A percentile compares a stretch with the other conserved stretches of the same genome.
Evolutionary conservation across 192 early-diverging fungal genomes (phyloP).

Genomic region (Paraglomus brasilianum): DNA sequence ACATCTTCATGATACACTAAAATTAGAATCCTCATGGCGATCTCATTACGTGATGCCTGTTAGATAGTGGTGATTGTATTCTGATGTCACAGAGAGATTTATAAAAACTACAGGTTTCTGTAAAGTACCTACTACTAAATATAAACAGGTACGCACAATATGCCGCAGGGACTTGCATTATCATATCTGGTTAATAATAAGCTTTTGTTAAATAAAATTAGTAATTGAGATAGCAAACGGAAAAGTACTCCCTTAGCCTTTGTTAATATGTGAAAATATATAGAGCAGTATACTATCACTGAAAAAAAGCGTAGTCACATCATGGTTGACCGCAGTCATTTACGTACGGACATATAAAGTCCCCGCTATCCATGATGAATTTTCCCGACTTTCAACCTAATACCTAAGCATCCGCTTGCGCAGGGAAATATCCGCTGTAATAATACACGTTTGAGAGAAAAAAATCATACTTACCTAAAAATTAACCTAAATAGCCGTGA

Average conservation of each 20-base stretch:
- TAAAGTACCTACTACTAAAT: too few relatives aligned
- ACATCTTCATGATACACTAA: too few relatives aligned
- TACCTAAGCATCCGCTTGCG: not conserved
- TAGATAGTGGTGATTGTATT: too few relatives aligned
- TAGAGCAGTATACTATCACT: not conserved
- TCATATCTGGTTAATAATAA: too few relatives aligned
- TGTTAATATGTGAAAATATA: slow-evolving; percentile 15
- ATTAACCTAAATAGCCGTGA: not conserved
- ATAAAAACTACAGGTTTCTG: too few relatives aligned
- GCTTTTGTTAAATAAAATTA: too few relatives aligned
- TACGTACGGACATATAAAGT: not conserved
- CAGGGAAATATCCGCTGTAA: not conserved
- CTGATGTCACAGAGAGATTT: too few relatives aligned
- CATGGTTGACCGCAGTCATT: slow-evolving; percentile 23
- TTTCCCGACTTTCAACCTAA: not conserved
- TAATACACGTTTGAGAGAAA: not conserved
- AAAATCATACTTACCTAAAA: slow-evolving; percentile 5
- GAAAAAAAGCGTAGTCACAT: slow-evolving; percentile 16
- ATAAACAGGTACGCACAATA: too few relatives aligned
- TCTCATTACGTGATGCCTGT: too few relatives aligned
- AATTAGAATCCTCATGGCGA: too few relatives aligned
- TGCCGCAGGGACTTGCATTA: too few relatives aligned
- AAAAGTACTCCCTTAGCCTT: slow-evolving; percentile 3
- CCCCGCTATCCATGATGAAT: slow-evolving; percentile 24
- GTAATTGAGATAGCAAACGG: not conserved